Percentiles rank a stretch among this genome's conserved stretches.
phyloP scores from a whole-genome alignment of 2,329 filamentous ascomycete genomes.

The Aureobasidium uvarum region DNA sequence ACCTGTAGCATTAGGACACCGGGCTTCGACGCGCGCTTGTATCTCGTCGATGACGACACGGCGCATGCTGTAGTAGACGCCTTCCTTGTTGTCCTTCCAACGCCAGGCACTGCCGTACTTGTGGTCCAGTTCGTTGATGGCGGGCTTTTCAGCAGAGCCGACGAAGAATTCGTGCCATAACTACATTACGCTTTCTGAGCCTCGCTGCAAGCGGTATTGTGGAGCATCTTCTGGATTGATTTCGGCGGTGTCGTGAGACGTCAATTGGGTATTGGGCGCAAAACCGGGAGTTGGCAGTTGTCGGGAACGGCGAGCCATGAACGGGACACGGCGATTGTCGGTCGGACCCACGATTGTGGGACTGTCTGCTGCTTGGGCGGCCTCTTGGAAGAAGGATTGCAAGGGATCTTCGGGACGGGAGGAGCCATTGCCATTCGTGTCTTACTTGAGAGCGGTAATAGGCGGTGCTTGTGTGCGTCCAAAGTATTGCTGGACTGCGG shows the following conservation, averaged over 20 bases:
- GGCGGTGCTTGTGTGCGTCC: background rate
- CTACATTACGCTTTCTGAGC: background rate
- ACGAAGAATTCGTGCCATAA: conserved; percentile 18
- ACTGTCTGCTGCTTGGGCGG: conserved; percentile 11
- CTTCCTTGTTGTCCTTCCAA: conserved; percentile 7
- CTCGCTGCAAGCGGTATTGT: conserved; percentile 3
- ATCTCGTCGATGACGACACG: conserved; percentile 13
- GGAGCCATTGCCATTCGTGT: background rate
- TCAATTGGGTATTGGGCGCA: background rate
- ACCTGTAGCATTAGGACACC: background rate
- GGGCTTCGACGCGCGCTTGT: background rate
- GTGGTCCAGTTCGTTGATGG: conserved; percentile 12
- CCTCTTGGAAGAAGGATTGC: conserved; percentile 17
- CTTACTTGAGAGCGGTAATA: background rate
- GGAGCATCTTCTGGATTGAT: background rate
- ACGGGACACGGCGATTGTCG: background rate
- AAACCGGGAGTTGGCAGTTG: background rate
- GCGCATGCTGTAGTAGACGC: conserved; percentile 23
- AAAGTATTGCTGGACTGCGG: conserved; percentile 11
- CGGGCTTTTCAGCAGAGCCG: conserved; percentile 5
- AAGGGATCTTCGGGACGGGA: background rate
- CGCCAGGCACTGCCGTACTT: conserved; percentile 16
- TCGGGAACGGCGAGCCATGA: background rate
- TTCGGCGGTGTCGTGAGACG: background rate
- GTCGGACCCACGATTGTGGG: background rate